Percentiles rank a stretch among this genome's conserved stretches.
Evolutionary conservation across 179 eudicot genomes (phyloP).

Genomic region (Nepenthes alata): DNA sequence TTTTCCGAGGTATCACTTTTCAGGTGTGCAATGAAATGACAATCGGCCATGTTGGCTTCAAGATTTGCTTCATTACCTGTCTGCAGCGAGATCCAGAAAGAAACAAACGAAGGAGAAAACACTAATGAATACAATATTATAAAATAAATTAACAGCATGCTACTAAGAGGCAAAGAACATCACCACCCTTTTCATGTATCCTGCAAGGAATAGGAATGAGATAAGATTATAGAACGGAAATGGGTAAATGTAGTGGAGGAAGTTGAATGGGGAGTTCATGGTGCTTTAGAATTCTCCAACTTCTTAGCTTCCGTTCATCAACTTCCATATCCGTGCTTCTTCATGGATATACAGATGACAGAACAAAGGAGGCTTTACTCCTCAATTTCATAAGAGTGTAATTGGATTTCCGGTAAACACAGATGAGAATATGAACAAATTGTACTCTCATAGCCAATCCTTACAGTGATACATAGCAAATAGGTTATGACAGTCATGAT

Average conservation of each 20-base stretch:
- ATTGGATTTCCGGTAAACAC: too few species aligned
- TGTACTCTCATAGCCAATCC: too few species aligned
- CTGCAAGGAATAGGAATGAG: neutral
- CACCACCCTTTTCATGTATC: neutral
- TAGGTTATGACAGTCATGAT: neutral
- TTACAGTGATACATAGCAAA: too few species aligned
- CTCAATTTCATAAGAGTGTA: too few species aligned
- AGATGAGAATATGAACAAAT: too few species aligned
- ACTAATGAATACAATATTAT: too few species aligned
- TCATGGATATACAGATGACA: too few species aligned
- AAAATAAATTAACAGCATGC: too few species aligned
- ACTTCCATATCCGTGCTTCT: too few species aligned
- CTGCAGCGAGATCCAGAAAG: slow-evolving; percentile 26
- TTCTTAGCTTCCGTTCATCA: neutral
- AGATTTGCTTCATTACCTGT: slow-evolving; percentile 19
- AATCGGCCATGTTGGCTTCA: slow-evolving; percentile 2
- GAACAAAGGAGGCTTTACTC: too few species aligned
- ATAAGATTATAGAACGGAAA: neutral
- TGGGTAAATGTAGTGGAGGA: neutral
- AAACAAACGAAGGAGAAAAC: neutral
- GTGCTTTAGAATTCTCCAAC: neutral
- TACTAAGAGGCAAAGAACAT: neutral
- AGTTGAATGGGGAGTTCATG: neutral
- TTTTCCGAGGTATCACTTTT: slow-evolving; percentile 9
- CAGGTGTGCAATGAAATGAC: slow-evolving; percentile 9